Evolutionary conservation across 768 basidiomycete genomes (phyloP).

Genomic region (Collybia mongolica): DNA sequence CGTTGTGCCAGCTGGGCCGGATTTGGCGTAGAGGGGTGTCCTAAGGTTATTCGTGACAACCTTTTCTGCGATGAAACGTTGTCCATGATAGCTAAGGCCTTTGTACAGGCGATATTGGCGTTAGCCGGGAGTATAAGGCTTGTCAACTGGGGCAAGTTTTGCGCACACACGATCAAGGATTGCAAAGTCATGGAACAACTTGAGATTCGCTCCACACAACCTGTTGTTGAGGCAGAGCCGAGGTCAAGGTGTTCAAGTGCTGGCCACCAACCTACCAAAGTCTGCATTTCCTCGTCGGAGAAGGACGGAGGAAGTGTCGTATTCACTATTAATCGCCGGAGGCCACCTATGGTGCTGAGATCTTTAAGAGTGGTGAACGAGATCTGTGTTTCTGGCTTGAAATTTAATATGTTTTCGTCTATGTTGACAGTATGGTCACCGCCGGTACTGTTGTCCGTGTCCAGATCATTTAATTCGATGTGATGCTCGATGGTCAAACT

Average conservation of each 20-base stretch:
- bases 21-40: conserved; percentile 27
- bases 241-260: conserved; percentile 40
- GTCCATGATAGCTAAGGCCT: neutral
- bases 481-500: conserved; percentile 43
- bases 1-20: conserved; percentile 21
- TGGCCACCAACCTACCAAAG: conserved; percentile 45
- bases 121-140: conserved; percentile 31
- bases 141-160: conserved; percentile 21
- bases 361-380: conserved; percentile 30
- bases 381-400: conserved; percentile 16
- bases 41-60: conserved; percentile 34
- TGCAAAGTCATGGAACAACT: conserved; percentile 23
- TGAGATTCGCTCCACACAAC: conserved; percentile 14
- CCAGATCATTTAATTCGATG: conserved; percentile 32
- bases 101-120: conserved; percentile 1
- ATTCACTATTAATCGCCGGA: conserved; percentile 38
- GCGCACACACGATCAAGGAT: conserved; percentile 25
- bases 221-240: conserved; percentile 25
- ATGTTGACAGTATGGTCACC: conserved; percentile 3
- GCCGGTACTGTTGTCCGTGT: conserved; percentile 18
- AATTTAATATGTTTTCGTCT: conserved; percentile 1
- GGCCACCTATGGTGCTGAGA: conserved; percentile 29
- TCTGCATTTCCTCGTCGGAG: conserved; percentile 34
- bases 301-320: conserved; percentile 36
- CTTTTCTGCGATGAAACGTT: conserved; percentile 16